phyloP scores from a whole-genome alignment of 352 stramenopile species.

The Phytopythium sindhum region DNA sequence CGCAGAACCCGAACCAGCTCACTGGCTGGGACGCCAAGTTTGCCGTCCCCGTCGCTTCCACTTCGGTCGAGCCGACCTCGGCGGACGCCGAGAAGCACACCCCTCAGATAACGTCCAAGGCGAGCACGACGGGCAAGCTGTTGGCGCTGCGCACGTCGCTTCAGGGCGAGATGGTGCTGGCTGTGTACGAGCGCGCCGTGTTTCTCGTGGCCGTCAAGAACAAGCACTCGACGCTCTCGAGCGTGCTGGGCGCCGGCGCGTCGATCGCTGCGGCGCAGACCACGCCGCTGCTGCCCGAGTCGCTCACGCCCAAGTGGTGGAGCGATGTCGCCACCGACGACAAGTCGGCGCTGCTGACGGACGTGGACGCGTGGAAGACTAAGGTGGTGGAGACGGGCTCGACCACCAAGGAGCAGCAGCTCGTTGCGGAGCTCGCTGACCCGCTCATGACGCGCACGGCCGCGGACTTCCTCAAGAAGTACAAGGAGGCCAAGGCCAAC shows the following conservation, averaged over 20 bases:
- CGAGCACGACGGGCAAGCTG: slow-evolving; percentile 36
- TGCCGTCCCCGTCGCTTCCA: slow-evolving; percentile 54
- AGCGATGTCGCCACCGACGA: slow-evolving; percentile 26
- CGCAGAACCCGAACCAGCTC: slow-evolving; percentile 36
- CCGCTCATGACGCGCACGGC: slow-evolving; percentile 30
- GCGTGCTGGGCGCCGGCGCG: slow-evolving; percentile 51
- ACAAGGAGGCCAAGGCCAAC: slow-evolving; percentile 29
- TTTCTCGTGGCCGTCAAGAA: slow-evolving; percentile 68
- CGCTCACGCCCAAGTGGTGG: slow-evolving; percentile 35
- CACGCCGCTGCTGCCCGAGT: slow-evolving; percentile 39
- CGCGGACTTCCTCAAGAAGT: slow-evolving; percentile 44
- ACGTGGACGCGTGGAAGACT: slow-evolving; percentile 44
- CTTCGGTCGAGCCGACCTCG: slow-evolving; percentile 32
- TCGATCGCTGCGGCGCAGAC: background rate
- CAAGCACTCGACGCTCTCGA: slow-evolving; percentile 69
- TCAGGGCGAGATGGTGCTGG: slow-evolving; percentile 58
- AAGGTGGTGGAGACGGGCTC: slow-evolving; percentile 36
- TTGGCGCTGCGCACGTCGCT: slow-evolving; percentile 47
- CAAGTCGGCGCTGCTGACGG: slow-evolving; percentile 18
- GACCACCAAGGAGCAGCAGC: slow-evolving; percentile 45
- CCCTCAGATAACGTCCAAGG: slow-evolving; percentile 18
- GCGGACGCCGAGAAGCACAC: slow-evolving; percentile 20
- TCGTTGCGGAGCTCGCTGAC: slow-evolving; percentile 51
- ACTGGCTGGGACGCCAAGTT: slow-evolving; percentile 76
- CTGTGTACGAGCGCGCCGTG: slow-evolving; percentile 54